A percentile compares a stretch with the other conserved stretches of the same genome.
Conservation (phyloP, 164 flowering plant species). For the Vitis amurensis region DNA sequence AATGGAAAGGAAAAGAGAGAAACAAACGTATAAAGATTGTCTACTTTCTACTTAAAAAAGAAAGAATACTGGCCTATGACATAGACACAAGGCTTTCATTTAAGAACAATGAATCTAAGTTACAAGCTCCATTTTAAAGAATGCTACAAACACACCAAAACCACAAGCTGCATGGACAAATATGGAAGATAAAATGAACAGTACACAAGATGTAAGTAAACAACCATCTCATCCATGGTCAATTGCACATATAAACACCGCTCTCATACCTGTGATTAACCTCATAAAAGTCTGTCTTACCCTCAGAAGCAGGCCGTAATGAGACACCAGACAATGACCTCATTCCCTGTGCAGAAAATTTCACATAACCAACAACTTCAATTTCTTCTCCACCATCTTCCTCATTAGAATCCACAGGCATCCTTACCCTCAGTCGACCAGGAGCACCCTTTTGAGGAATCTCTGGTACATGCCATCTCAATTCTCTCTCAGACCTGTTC, state of each 20-base stretch:
- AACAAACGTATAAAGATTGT: background rate
- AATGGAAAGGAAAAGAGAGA: background rate
- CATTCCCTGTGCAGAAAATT: conserved; percentile 68
- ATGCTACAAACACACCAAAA: conserved; percentile 20
- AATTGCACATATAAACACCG: conserved; percentile 75
- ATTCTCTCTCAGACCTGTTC: conserved; percentile 80
- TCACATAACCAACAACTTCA: conserved; percentile 68
- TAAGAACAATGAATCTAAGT: conserved; percentile 3
- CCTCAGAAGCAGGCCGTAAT: conserved; percentile 72
- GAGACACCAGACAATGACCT: conserved; percentile 78
- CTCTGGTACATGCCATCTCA: conserved; percentile 88
- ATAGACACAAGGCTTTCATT: conserved; percentile 9
- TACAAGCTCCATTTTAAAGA: conserved; percentile 20
- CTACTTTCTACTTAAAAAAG: background rate
- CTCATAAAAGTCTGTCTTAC: conserved; percentile 79
- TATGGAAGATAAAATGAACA: conserved; percentile 4
- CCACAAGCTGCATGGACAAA: conserved; percentile 4
- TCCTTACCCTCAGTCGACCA: conserved; percentile 70
- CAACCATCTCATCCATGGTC: conserved; percentile 14
- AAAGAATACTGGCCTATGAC: background rate
- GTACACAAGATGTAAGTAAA: conserved; percentile 11
- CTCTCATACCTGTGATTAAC: conserved; percentile 71
- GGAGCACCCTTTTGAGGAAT: conserved; percentile 78
- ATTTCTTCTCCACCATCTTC: conserved; percentile 67
- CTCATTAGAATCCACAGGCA: conserved; percentile 77